Conservation (phyloP, 306 rosid species). For the Quercus glauca region DNA sequence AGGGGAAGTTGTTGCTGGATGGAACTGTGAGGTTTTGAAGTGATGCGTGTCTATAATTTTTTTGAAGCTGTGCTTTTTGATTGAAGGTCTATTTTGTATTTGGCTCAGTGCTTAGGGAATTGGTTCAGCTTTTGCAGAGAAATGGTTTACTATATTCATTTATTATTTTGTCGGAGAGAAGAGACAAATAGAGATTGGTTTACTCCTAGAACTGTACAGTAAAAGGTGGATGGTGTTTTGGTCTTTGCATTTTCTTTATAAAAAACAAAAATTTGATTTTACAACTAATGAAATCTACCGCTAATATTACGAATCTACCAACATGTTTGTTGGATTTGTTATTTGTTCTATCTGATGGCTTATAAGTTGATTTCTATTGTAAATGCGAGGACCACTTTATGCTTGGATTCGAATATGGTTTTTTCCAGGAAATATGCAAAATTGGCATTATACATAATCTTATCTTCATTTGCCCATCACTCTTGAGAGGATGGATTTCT, state of each 20-base stretch:
- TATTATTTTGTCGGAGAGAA: not conserved
- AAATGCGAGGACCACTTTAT: too few relatives aligned
- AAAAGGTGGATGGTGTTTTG: not conserved
- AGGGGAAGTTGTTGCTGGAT: not conserved
- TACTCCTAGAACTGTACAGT: conserved; percentile 5
- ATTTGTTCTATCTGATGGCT: not conserved
- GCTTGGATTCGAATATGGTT: too few relatives aligned
- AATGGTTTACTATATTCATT: not conserved
- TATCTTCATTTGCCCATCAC: too few relatives aligned
- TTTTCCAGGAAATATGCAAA: too few relatives aligned
- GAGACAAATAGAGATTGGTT: not conserved
- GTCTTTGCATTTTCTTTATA: not conserved
- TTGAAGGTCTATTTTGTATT: not conserved
- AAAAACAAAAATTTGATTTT: too few relatives aligned
- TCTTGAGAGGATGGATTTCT: too few relatives aligned
- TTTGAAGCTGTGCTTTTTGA: conserved; percentile 1
- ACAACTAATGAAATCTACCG: not conserved
- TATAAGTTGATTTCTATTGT: too few relatives aligned
- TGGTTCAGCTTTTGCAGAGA: conserved; percentile 14
- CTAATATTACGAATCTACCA: not conserved
- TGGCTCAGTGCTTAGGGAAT: not conserved
- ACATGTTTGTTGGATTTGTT: not conserved
- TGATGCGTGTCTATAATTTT: conserved; percentile 6
- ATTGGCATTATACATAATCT: too few relatives aligned
- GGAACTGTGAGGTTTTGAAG: conserved; percentile 3